Conservation (phyloP, 129 eudicot genomes). For the Flaveria ramosissima region DNA sequence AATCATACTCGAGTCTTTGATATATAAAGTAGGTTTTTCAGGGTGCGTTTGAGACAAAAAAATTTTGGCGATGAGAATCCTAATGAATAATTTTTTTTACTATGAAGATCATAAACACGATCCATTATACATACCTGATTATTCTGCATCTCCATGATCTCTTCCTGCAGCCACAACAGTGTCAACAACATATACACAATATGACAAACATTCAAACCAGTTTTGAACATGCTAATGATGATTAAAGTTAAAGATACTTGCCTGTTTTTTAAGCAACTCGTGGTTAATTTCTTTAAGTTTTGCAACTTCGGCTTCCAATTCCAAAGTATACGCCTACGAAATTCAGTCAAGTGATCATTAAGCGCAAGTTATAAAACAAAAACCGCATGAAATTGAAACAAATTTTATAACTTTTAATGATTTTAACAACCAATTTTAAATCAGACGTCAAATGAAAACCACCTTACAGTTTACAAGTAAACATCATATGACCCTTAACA, state of each 20-base stretch:
- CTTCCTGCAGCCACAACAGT: conserved; percentile 54
- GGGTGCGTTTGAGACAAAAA: too few species aligned
- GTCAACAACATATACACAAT: conserved; percentile 14
- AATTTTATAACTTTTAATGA: background rate
- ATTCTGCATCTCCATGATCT: conserved; percentile 73
- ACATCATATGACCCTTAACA: too few species aligned
- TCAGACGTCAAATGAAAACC: too few species aligned
- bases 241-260: conserved; percentile 2
- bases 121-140: conserved; percentile 49
- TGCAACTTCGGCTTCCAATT: conserved; percentile 84
- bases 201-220: conserved; percentile 10
- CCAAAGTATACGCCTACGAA: conserved; percentile 79
- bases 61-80: too few species aligned
- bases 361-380: background rate
- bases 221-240: background rate
- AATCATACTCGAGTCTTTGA: too few species aligned
- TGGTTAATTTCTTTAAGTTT: conserved; percentile 73
- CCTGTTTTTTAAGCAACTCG: conserved; percentile 79
- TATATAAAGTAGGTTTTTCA: too few species aligned
- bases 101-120: too few species aligned
- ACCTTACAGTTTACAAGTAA: too few species aligned
- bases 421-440: background rate
- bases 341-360: background rate
- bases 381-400: background rate
- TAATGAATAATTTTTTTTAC: too few species aligned